Conservation (phyloP, 306 rosid species). For the Dryas drummondii region DNA sequence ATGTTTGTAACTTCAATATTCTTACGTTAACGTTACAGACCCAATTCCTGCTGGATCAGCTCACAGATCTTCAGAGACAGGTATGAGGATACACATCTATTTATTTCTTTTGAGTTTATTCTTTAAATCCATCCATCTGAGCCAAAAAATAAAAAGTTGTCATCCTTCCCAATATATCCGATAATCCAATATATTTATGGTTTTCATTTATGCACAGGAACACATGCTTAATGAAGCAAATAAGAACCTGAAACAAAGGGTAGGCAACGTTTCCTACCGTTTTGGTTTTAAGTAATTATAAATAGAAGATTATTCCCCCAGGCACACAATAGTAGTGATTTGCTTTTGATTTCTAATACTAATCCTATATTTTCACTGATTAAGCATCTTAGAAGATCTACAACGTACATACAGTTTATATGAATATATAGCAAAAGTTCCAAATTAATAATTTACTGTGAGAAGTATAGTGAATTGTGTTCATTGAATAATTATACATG, state of each 20-base stretch:
- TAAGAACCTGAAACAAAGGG: slow-evolving; percentile 81
- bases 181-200: not conserved
- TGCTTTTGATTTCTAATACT: too few relatives aligned
- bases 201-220: slow-evolving; percentile 43
- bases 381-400: too few relatives aligned
- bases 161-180: too few relatives aligned
- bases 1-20: not conserved
- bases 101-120: not conserved
- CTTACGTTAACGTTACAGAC: slow-evolving; percentile 44
- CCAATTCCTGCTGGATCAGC: slow-evolving; percentile 87
- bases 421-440: too few relatives aligned
- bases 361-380: too few relatives aligned
- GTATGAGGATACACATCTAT: slow-evolving; percentile 31
- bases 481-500: not conserved
- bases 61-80: slow-evolving; percentile 81
- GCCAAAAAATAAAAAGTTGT: not conserved
- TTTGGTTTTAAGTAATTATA: not conserved
- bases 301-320: too few relatives aligned
- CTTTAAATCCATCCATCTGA: not conserved
- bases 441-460: not conserved
- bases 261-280: slow-evolving; percentile 21
- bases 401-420: not conserved
- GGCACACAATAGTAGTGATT: too few relatives aligned
- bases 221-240: slow-evolving; percentile 79
- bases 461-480: too few relatives aligned